These are phyloP conservation scores for Aquilaria agallochum DNA, from an alignment of 441 rosid species.

Conservation along the genomic window DNA sequence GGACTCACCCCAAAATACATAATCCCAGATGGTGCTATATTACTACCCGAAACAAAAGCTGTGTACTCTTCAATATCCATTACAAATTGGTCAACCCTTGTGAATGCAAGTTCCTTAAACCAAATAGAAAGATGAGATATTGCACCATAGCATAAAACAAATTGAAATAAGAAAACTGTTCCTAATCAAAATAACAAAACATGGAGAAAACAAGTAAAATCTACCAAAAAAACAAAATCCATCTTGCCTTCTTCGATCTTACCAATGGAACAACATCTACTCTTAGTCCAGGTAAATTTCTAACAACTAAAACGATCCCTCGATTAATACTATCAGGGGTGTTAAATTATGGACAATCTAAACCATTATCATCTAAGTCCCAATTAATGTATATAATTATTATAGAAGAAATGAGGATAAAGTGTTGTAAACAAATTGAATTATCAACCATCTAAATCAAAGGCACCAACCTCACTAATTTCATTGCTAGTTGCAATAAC, in stretches of 20 bases:
- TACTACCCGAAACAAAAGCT: conserved; percentile 22
- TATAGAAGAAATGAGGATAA: no score
- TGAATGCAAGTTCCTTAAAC: conserved; percentile 17
- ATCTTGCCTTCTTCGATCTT: conserved; percentile 23
- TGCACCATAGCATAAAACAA: neutral
- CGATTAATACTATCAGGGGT: no score
- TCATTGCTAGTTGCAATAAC: no score
- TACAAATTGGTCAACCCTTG: conserved; percentile 32
- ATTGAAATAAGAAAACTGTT: neutral
- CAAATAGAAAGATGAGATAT: conserved; percentile 2
- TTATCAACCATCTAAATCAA: no score
- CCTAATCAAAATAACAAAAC: neutral
- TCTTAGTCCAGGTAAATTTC: conserved; percentile 53
- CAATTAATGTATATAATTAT: no score
- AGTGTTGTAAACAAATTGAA: no score
- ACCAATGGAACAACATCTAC: conserved; percentile 33
- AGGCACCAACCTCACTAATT: no score
- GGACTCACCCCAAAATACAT: conserved; percentile 49
- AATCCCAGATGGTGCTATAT: conserved; percentile 31
- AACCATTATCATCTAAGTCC: no score
- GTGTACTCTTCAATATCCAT: conserved; percentile 29
- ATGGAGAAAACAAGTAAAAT: neutral
- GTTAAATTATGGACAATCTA: no score
- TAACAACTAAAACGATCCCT: conserved; percentile 30
- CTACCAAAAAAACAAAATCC: neutral